Percentiles rank a stretch among this genome's conserved stretches.
phyloP scores from a whole-genome alignment of 768 basidiomycete genomes.

The Boletellus ananiceps region DNA sequence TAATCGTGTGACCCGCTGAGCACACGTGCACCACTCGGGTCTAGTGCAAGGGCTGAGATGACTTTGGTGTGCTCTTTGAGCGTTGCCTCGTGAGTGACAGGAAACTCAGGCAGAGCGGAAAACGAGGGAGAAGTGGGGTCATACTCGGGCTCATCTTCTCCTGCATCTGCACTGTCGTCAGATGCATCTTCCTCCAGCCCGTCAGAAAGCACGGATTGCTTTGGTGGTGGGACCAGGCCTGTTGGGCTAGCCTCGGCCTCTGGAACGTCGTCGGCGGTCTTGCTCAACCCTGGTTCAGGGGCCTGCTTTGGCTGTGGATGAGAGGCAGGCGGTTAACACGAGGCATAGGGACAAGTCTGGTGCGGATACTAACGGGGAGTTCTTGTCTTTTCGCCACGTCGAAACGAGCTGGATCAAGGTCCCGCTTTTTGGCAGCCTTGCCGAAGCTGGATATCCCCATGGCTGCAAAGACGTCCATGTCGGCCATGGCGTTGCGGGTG shows the following conservation, averaged over 20 bases:
- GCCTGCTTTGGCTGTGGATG: conserved; percentile 12
- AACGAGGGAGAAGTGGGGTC: conserved; percentile 44
- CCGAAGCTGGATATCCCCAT: conserved; percentile 88
- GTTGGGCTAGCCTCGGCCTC: conserved; percentile 23
- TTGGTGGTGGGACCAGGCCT: not conserved
- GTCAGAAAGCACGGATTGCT: conserved; percentile 6
- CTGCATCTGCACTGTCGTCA: conserved; percentile 22
- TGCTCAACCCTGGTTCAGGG: conserved; percentile 17
- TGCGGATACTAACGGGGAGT: conserved; percentile 21
- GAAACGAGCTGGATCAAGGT: conserved; percentile 72
- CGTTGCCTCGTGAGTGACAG: conserved; percentile 84
- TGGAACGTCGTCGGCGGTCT: conserved; percentile 5
- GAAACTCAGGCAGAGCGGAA: conserved; percentile 53
- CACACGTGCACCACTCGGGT: conserved; percentile 91
- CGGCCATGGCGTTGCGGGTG: conserved; percentile 37
- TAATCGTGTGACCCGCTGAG: conserved; percentile 94
- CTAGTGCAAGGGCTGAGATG: conserved; percentile 85
- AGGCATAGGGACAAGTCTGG: conserved; percentile 9
- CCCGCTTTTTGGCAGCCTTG: conserved; percentile 60
- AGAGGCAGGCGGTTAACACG: conserved; percentile 18
- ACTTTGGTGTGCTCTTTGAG: conserved; percentile 97
- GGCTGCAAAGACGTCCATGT: conserved; percentile 68
- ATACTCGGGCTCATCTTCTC: conserved; percentile 43
- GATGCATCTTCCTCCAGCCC: conserved; percentile 18
- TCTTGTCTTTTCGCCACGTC: conserved; percentile 68